These are phyloP conservation scores for Zymoseptoria brevis DNA, from an alignment of 2,329 filamentous ascomycete species.

Conservation along the genomic window DNA sequence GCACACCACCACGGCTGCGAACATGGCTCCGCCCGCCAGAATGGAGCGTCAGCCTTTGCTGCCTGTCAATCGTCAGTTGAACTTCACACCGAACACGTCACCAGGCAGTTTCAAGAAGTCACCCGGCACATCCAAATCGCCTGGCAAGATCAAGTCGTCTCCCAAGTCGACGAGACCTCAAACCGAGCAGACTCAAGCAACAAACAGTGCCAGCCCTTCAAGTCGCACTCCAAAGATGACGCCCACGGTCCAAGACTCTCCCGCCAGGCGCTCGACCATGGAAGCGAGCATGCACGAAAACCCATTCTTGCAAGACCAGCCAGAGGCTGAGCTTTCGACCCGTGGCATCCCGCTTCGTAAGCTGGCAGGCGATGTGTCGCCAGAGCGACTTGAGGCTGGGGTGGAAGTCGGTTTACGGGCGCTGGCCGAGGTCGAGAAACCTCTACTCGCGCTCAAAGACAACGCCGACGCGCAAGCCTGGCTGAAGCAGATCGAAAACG, in stretches of 20 bases:
- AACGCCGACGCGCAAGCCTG: slow-evolving; percentile 33
- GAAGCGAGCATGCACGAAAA: slow-evolving; percentile 1
- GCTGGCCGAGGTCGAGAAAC: slow-evolving; percentile 29
- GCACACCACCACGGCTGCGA: slow-evolving; percentile 1
- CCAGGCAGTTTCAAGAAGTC: neutral
- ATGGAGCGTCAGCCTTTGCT: slow-evolving; percentile 11
- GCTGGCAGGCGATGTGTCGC: slow-evolving; percentile 27
- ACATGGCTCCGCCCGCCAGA: neutral
- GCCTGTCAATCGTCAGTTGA: slow-evolving; percentile 11
- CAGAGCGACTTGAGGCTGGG: slow-evolving; percentile 33
- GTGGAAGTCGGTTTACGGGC: slow-evolving; percentile 33
- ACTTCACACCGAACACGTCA: neutral
- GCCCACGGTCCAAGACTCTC: neutral
- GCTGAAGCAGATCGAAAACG: slow-evolving; percentile 35
- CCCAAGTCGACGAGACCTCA: neutral
- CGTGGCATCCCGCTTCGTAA: slow-evolving; percentile 23
- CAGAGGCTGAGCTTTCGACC: slow-evolving; percentile 1
- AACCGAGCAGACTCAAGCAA: neutral
- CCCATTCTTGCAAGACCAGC: slow-evolving; percentile 8
- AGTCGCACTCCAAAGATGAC: neutral
- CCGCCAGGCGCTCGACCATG: neutral
- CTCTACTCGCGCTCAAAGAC: slow-evolving; percentile 23
- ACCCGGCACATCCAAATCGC: too few species aligned
- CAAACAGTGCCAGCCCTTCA: neutral
- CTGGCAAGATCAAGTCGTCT: neutral